Evolutionary conservation across 169 alveolate genomes (phyloP).

Genomic region (Eimeria falciformis): DNA sequence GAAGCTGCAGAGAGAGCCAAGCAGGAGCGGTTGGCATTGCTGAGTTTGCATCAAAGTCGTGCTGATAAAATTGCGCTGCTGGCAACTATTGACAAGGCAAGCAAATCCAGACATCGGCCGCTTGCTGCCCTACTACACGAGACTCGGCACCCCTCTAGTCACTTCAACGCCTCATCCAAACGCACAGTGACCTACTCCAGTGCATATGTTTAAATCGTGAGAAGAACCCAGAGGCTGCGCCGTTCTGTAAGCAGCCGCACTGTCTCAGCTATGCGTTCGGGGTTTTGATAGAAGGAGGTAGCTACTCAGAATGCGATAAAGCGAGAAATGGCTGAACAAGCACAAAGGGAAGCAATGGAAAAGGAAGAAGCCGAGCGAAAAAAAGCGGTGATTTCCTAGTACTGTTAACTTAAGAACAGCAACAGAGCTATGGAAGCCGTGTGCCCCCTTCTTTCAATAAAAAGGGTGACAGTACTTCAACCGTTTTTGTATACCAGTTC

Average conservation of each 20-base stretch:
- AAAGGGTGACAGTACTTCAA: no score
- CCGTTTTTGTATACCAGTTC: background rate
- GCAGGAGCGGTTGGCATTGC: conserved; percentile 43
- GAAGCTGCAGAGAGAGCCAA: conserved; percentile 64
- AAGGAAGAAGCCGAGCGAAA: conserved; percentile 51
- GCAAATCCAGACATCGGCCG: background rate
- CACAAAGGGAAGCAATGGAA: conserved; percentile 53
- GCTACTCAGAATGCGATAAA: conserved; percentile 61
- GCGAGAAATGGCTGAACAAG: conserved; percentile 61
- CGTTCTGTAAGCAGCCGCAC: background rate
- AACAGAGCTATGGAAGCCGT: no score
- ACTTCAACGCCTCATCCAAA: no score
- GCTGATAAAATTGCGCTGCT: conserved; percentile 70
- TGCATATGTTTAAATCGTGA: no score
- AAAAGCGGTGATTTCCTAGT: conserved; percentile 61
- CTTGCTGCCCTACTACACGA: background rate
- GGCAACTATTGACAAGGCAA: conserved; percentile 63
- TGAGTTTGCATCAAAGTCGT: conserved; percentile 54
- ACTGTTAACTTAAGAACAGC: no score
- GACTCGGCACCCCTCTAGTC: background rate
- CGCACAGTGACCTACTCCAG: no score
- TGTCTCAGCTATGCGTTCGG: background rate
- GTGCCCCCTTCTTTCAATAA: no score
- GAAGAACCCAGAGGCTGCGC: background rate
- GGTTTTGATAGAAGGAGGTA: conserved; percentile 30